Conservation (phyloP, 192 early-diverging fungal species). For the Coemansia guatemalensis region DNA sequence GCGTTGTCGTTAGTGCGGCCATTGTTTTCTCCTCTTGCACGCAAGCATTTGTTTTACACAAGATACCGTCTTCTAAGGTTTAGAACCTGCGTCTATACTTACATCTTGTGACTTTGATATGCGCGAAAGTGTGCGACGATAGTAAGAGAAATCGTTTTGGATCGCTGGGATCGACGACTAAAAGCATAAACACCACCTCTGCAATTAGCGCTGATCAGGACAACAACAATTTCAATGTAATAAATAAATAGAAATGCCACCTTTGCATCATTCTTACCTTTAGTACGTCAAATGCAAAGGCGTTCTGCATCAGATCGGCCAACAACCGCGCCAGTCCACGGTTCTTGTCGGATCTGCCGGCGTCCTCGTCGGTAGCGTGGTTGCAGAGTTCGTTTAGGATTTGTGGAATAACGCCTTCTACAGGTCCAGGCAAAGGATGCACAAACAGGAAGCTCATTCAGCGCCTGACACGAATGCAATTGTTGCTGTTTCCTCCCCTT, state of each 20-base stretch:
- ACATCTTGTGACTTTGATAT: constrained; percentile 68
- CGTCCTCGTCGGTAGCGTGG: constrained; percentile 46
- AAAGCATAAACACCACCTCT: constrained; percentile 7
- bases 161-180: constrained; percentile 56
- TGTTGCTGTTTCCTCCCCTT: too few species aligned
- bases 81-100: constrained; percentile 20
- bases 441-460: neutral
- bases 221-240: too few species aligned
- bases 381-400: constrained; percentile 67
- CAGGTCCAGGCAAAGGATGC: neutral
- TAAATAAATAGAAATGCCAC: neutral
- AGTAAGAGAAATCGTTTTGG: constrained; percentile 98
- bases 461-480: too few species aligned
- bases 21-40: too few species aligned
- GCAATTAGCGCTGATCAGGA: neutral
- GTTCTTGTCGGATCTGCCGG: constrained; percentile 43
- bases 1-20: too few species aligned
- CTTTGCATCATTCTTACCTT: constrained; percentile 60
- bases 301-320: constrained; percentile 84
- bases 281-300: constrained; percentile 88
- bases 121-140: constrained; percentile 83
- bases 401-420: constrained; percentile 65
- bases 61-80: too few species aligned
- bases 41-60: too few species aligned
- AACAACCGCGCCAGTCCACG: constrained; percentile 80